Evolutionary conservation across 2,329 filamentous ascomycete genomes (phyloP).

Genomic region (Anthostomella pinea): DNA sequence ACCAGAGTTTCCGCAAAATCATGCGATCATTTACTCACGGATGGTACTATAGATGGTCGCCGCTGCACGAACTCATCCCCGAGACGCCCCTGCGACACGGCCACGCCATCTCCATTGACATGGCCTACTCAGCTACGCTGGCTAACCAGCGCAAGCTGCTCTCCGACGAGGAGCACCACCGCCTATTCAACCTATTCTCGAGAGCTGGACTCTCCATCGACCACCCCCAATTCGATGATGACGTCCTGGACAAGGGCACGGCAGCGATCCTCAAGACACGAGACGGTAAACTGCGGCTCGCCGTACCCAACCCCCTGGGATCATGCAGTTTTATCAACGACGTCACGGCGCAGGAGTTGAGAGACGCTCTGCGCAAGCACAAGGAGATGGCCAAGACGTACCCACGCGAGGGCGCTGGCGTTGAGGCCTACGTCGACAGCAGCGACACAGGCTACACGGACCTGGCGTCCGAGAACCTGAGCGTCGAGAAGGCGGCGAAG

Average conservation of each 20-base stretch:
- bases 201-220: constrained; percentile 70
- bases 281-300: constrained; percentile 65
- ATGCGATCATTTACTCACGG: too few species aligned
- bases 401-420: constrained; percentile 60
- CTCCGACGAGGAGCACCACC: constrained; percentile 56
- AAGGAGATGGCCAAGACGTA: constrained; percentile 62
- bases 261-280: constrained; percentile 69
- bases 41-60: constrained; percentile 64
- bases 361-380: constrained; percentile 57
- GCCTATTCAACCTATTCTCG: constrained; percentile 66
- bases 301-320: constrained; percentile 66
- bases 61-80: constrained; percentile 67
- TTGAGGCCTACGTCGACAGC: constrained; percentile 68
- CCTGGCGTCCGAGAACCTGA: constrained; percentile 40
- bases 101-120: constrained; percentile 72
- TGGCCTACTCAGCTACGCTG: constrained; percentile 71
- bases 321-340: constrained; percentile 68
- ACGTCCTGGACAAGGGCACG: constrained; percentile 63
- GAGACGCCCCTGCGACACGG: constrained; percentile 68
- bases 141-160: constrained; percentile 62
- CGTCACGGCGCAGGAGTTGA: constrained; percentile 60
- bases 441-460: constrained; percentile 62
- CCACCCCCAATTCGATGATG: constrained; percentile 64
- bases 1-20: constrained; percentile 1
- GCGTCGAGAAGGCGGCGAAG: constrained; percentile 23